Conservation (phyloP, 2,329 filamentous ascomycete genomes). For the Scleromitrula shiraiana region DNA sequence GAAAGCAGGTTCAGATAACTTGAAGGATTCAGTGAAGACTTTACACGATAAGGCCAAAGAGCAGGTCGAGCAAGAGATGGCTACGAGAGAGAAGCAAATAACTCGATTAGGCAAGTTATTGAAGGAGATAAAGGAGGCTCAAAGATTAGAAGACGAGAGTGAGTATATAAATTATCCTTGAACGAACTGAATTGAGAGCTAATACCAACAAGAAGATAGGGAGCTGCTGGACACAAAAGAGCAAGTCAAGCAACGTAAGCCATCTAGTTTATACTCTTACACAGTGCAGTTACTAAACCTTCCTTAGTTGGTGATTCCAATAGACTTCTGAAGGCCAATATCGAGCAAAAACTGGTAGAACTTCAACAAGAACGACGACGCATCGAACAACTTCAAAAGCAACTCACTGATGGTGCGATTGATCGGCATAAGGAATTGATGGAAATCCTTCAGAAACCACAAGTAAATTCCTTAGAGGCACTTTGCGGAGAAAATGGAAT, state of each 20-base stretch:
- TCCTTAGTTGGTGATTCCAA: background rate
- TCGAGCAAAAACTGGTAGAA: background rate
- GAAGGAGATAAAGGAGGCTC: slow-evolving; percentile 2
- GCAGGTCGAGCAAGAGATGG: background rate
- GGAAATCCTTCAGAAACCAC: slow-evolving; percentile 18
- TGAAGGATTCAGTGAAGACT: background rate
- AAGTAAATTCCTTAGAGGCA: slow-evolving; percentile 12
- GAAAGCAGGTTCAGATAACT: slow-evolving; percentile 3
- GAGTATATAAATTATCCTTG: background rate
- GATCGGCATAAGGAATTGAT: slow-evolving; percentile 16
- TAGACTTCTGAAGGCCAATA: background rate
- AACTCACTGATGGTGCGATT: background rate
- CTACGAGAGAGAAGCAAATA: background rate
- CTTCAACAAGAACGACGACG: background rate
- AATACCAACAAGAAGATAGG: background rate
- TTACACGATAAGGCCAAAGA: background rate
- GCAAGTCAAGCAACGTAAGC: background rate
- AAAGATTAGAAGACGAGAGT: background rate
- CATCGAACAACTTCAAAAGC: background rate
- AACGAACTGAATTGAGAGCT: background rate
- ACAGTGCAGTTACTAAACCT: too few relatives aligned
- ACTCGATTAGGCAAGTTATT: background rate
- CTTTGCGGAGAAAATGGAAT: slow-evolving; percentile 18
- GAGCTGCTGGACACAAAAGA: background rate
- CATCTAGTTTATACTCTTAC: background rate